phyloP scores from a whole-genome alignment of 208 protist species.

The Zelonia costaricensis region DNA sequence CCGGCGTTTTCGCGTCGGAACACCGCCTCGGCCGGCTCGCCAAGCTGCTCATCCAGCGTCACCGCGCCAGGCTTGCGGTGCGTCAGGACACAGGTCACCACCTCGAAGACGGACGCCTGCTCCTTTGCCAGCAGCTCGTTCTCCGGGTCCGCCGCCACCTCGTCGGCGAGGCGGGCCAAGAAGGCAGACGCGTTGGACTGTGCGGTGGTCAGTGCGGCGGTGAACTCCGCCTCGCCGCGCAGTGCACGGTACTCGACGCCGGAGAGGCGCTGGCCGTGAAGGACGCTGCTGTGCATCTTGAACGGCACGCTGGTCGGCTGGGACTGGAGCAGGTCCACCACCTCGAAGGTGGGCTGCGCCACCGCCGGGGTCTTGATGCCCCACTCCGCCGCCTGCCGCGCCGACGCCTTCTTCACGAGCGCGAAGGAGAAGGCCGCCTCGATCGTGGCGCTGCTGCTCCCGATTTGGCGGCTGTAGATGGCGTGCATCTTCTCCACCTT shows the following conservation, averaged over 20 bases:
- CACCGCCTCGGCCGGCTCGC: slow-evolving; percentile 6
- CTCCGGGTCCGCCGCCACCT: slow-evolving; percentile 8
- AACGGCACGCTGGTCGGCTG: slow-evolving; percentile 11
- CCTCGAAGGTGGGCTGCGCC: slow-evolving; percentile 22
- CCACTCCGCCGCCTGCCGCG: slow-evolving; percentile 11
- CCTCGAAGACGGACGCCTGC: slow-evolving; percentile 21
- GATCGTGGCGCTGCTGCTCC: slow-evolving; percentile 3
- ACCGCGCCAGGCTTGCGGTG: slow-evolving; percentile 33
- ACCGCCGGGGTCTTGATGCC: slow-evolving; percentile 1
- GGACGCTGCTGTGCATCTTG: slow-evolving; percentile 19
- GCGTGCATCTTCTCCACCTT: slow-evolving; percentile 20
- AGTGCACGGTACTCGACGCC: slow-evolving; percentile 31
- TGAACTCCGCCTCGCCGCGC: slow-evolving; percentile 30
- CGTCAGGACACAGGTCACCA: slow-evolving; percentile 38
- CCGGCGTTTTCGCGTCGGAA: not conserved
- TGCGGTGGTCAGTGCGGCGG: slow-evolving; percentile 17
- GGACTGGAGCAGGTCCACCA: slow-evolving; percentile 39
- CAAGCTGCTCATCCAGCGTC: slow-evolving; percentile 13
- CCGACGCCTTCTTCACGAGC: slow-evolving; percentile 22
- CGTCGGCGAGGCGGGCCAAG: slow-evolving; percentile 16
- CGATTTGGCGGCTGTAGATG: slow-evolving; percentile 11
- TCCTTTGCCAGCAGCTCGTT: slow-evolving; percentile 16
- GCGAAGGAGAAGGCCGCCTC: slow-evolving; percentile 24
- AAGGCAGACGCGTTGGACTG: slow-evolving; percentile 32
- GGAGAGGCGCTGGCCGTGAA: slow-evolving; percentile 33